A percentile compares a stretch with the other conserved stretches of the same genome.
Conservation (phyloP, 805 yeast species). For the Metschnikowia picachoensis region DNA sequence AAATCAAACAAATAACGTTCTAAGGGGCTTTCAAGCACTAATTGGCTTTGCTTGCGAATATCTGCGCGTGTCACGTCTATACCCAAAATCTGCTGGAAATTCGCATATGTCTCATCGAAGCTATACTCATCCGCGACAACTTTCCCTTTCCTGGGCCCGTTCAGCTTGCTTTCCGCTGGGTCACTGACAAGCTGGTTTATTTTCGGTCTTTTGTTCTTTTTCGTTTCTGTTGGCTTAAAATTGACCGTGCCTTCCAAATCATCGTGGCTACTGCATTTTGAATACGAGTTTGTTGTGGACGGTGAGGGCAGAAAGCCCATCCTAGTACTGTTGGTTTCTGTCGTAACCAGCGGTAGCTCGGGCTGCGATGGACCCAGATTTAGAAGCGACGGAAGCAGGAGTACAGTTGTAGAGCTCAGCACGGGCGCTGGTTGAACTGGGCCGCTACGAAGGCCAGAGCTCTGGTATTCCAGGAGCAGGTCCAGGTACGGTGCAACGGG, state of each 20-base stretch:
- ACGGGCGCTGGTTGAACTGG: background rate
- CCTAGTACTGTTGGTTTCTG: too few relatives aligned
- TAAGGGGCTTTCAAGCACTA: conserved; percentile 18
- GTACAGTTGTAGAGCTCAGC: background rate
- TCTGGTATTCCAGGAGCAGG: background rate
- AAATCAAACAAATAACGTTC: conserved; percentile 33
- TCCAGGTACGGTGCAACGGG: background rate
- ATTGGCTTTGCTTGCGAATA: conserved; percentile 10
- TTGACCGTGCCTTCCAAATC: conserved; percentile 8
- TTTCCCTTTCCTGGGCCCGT: background rate
- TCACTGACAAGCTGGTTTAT: conserved; percentile 30
- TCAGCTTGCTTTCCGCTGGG: conserved; percentile 3
- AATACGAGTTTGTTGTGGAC: background rate
- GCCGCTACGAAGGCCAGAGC: background rate
- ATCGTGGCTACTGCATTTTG: background rate
- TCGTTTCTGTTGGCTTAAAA: conserved; percentile 36
- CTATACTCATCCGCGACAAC: conserved; percentile 21
- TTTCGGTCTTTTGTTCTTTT: conserved; percentile 34
- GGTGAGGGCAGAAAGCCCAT: background rate
- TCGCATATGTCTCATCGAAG: conserved; percentile 22
- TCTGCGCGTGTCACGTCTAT: conserved; percentile 15
- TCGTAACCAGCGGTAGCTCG: too few relatives aligned
- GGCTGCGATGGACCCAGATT: background rate
- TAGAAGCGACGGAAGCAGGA: conserved; percentile 1
- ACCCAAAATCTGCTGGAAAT: conserved; percentile 23